Evolutionary conservation across 164 flowering plant species (phyloP), one percentile per base, ranked within the genome.

Genomic region (Dillenia suffruticosa): DNA sequence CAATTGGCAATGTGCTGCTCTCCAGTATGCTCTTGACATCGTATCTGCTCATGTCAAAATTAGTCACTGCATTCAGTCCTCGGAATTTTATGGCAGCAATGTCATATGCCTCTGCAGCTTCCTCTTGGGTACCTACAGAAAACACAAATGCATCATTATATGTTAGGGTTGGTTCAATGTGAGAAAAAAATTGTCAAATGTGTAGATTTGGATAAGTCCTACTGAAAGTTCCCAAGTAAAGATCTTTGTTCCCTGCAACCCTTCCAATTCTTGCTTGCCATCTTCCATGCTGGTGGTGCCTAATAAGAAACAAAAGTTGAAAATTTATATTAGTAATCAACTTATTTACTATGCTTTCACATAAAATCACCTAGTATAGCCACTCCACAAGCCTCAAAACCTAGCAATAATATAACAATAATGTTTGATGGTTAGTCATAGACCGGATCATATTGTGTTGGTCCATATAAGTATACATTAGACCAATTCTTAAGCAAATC

Each of bases 71-170:
- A 50, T 81, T 92, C 15, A 90, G 76, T 16, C 98, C 96, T 0
- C 98, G 80, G 76, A 92, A 92, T 62, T 90, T 92, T 8, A 92
- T 92, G 11, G 98, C 98, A 10, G 98, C 98, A 15, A 92, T 87
- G 81, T 92, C 98, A 51, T 92, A 92, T 10, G 96, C 98, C 69
- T 92, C 98, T 2, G 98, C 98, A 53, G 98, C 98, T 77, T 92
- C 98, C 67, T 92, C 98, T 72, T 92, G 98, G 7, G 98, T 92
- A 68, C 95, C 98, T 91, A 51, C 0, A 49, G 17, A 51, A 10
- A 50, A 15, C 19, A 43, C 40, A 61, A 51, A 10, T 17, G 9
- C 10, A 46, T 17, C 8, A 11, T 8, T 11, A 16, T 32, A 32
- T 32, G 40, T 32, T 4, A 32, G 40, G 40, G 40, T 5, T 32